phyloP scores from a whole-genome alignment of 495 filamentous ascomycete genomes.

The Aspergillus avenaceus region DNA sequence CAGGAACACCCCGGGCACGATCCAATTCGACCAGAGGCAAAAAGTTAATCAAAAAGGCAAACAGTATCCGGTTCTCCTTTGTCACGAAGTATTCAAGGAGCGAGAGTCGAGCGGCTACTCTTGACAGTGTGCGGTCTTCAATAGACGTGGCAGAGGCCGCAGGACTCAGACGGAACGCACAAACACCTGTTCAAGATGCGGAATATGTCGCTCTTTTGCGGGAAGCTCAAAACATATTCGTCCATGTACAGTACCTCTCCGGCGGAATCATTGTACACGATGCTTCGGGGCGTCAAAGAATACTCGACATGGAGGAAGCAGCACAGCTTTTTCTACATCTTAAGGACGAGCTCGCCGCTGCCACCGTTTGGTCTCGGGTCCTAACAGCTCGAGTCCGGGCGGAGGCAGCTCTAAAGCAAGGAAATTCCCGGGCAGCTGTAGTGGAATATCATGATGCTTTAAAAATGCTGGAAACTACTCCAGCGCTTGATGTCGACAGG shows the following conservation, averaged over 20 bases:
- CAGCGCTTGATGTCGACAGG: conserved; percentile 21
- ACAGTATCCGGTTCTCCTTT: conserved; percentile 28
- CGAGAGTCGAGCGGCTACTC: conserved; percentile 8
- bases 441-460: conserved; percentile 22
- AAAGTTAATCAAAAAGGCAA: conserved; percentile 23
- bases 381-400: conserved; percentile 14
- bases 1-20: conserved; percentile 21
- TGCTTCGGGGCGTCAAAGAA: conserved; percentile 24
- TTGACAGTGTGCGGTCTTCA: conserved; percentile 13
- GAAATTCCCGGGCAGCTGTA: conserved; percentile 17
- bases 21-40: conserved; percentile 19
- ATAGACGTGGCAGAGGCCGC: neutral
- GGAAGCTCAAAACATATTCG: conserved; percentile 17
- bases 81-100: conserved; percentile 20
- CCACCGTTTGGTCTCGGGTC: conserved; percentile 14
- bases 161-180: conserved; percentile 5
- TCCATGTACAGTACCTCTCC: conserved; percentile 23
- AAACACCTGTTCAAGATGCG: conserved; percentile 11
- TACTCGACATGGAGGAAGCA: conserved; percentile 27
- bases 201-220: conserved; percentile 19
- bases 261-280: conserved; percentile 26
- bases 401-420: conserved; percentile 19
- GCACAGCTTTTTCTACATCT: conserved; percentile 22
- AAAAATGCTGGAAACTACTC: conserved; percentile 17
- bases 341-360: conserved; percentile 16